Evolutionary conservation across 2,329 filamentous ascomycete species (phyloP).

Genomic region (Aspergillus transmontanensis): DNA sequence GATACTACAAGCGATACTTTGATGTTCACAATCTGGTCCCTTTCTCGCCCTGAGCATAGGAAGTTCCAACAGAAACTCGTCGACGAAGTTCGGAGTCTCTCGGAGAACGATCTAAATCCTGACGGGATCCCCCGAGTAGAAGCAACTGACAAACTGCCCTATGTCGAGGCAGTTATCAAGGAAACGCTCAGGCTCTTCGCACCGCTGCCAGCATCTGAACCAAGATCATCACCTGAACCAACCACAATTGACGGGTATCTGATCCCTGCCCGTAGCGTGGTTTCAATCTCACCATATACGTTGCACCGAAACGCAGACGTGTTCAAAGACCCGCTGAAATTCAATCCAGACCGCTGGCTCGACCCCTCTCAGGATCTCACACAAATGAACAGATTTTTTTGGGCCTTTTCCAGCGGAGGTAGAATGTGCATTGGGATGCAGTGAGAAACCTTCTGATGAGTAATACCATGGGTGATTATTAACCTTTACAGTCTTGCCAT

Average conservation of each 20-base stretch:
- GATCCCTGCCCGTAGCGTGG: conserved; percentile 36
- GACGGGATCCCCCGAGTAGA: conserved; percentile 39
- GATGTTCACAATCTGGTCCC: conserved; percentile 54
- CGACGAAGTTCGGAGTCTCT: conserved; percentile 43
- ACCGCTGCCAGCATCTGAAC: conserved; percentile 54
- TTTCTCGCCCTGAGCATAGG: conserved; percentile 49
- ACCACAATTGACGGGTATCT: conserved; percentile 37
- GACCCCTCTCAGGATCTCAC: conserved; percentile 14
- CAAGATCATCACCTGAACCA: conserved; percentile 38
- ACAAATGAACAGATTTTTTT: conserved; percentile 41
- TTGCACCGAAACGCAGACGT: conserved; percentile 37
- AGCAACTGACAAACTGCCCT: conserved; percentile 43
- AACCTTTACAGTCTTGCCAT: conserved; percentile 46
- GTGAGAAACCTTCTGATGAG: conserved; percentile 16
- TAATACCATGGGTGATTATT: not conserved
- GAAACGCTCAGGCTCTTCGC: conserved; percentile 55
- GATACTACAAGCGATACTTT: conserved; percentile 57
- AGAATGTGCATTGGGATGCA: conserved; percentile 47
- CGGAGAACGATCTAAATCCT: conserved; percentile 22
- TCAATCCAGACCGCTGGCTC: conserved; percentile 39
- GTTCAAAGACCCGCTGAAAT: conserved; percentile 29
- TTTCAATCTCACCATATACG: conserved; percentile 35
- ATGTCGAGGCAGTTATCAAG: conserved; percentile 53
- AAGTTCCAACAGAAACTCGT: conserved; percentile 50
- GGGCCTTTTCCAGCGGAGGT: conserved; percentile 44